Percentiles rank a stretch among this genome's conserved stretches.
These are phyloP conservation scores for Kuraishia molischiana DNA, from an alignment of 805 yeast genomes.

Conservation along the genomic window DNA sequence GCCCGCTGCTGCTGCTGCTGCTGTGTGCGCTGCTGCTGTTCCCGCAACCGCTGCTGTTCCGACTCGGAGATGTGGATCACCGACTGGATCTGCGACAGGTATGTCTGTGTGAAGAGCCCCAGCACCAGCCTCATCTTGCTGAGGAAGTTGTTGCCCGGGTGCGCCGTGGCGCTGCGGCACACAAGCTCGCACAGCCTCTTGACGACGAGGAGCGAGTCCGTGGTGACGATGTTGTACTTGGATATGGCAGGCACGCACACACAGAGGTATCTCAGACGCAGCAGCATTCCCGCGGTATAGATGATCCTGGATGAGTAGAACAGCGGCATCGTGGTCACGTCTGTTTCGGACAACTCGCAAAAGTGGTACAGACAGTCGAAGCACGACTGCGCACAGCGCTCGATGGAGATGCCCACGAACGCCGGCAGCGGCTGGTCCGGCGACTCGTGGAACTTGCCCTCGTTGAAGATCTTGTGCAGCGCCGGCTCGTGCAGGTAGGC, in stretches of 20 bases:
- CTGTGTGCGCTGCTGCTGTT: background rate
- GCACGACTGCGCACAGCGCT: constrained; percentile 45
- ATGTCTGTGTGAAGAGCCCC: constrained; percentile 52
- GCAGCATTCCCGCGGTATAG: constrained; percentile 56
- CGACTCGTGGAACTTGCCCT: background rate
- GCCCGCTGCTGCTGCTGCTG: constrained; percentile 1
- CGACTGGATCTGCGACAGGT: constrained; percentile 38
- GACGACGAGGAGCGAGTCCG: constrained; percentile 23
- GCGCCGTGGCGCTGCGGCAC: constrained; percentile 19
- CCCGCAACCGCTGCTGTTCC: background rate
- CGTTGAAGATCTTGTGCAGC: constrained; percentile 13
- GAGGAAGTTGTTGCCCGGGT: constrained; percentile 38
- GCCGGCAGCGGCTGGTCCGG: constrained; percentile 8
- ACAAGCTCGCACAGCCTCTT: constrained; percentile 14
- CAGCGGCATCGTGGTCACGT: constrained; percentile 48
- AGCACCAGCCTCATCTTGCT: constrained; percentile 46
- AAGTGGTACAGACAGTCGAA: constrained; percentile 38
- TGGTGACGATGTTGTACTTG: constrained; percentile 37
- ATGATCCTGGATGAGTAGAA: constrained; percentile 46
- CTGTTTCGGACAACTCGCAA: constrained; percentile 29
- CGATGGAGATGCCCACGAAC: constrained; percentile 30
- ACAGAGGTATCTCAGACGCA: constrained; percentile 46
- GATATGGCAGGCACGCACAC: constrained; percentile 37
- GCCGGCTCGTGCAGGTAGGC: constrained; percentile 58
- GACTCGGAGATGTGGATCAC: constrained; percentile 7